These are phyloP conservation scores for Acer saccharum DNA, from an alignment of 345 rosid genomes.

Conservation along the genomic window DNA sequence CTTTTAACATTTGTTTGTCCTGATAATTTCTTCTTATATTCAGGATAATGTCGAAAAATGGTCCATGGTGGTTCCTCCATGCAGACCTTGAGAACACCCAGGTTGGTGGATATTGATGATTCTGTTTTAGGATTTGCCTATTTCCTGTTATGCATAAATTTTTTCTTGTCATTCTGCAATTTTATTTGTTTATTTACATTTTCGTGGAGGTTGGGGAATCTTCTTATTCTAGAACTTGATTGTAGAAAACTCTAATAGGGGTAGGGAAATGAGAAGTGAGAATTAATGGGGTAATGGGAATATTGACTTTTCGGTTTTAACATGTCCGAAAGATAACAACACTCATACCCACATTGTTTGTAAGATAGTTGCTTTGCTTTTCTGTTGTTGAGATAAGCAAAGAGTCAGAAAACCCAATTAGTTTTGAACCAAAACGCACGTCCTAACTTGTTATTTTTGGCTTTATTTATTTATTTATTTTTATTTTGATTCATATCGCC, in stretches of 20 bases:
- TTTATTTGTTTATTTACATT: not conserved
- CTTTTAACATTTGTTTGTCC: not conserved
- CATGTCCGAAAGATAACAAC: not conserved
- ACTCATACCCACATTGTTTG: not conserved
- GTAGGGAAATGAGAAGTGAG: not conserved
- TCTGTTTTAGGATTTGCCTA: not conserved
- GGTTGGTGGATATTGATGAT: constrained; percentile 29
- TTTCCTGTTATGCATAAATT: not conserved
- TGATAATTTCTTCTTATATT: constrained; percentile 19
- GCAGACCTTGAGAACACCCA: constrained; percentile 36
- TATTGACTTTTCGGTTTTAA: not conserved
- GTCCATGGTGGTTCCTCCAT: constrained; percentile 99
- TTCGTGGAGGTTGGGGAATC: not conserved
- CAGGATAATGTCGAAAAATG: constrained; percentile 67
- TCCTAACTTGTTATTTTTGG: not conserved
- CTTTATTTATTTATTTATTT: not conserved
- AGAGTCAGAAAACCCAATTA: not conserved
- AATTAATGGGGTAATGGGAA: not conserved
- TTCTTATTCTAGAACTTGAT: not conserved
- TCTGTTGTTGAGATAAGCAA: not conserved
- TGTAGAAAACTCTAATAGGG: not conserved
- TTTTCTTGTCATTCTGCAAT: not conserved
- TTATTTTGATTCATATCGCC: not conserved
- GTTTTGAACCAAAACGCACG: not conserved
- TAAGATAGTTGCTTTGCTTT: not conserved